Conservation (phyloP, 306 rosid genomes). For the Dryas alaskensis region DNA sequence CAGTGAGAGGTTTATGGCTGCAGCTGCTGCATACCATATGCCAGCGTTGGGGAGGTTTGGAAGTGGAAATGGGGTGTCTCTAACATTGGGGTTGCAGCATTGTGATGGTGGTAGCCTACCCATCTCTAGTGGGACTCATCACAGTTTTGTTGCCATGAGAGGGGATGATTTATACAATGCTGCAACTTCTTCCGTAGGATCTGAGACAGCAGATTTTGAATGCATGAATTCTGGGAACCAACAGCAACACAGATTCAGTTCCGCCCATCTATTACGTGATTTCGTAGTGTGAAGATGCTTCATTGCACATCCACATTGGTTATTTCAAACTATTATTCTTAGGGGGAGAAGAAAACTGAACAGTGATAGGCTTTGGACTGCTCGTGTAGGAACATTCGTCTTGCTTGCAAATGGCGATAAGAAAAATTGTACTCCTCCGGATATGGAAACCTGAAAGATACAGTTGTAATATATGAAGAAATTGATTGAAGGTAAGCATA, state of each 20-base stretch:
- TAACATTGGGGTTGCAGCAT: constrained; percentile 78
- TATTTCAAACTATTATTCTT: constrained; percentile 3
- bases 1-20: constrained; percentile 47
- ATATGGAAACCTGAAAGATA: constrained; percentile 27
- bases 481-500: constrained; percentile 37
- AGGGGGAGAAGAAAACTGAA: constrained; percentile 6
- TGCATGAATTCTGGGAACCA: constrained; percentile 47
- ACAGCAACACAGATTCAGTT: constrained; percentile 53
- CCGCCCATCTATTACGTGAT: constrained; percentile 56
- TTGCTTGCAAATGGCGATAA: constrained; percentile 34
- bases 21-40: constrained; percentile 52
- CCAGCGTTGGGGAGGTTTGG: constrained; percentile 56
- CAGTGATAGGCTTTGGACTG: not conserved
- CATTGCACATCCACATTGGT: constrained; percentile 23
- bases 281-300: constrained; percentile 49
- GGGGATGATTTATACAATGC: constrained; percentile 51
- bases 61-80: constrained; percentile 56
- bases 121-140: constrained; percentile 44
- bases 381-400: not conserved
- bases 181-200: constrained; percentile 44
- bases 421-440: constrained; percentile 26
- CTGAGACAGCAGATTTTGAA: constrained; percentile 54
- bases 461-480: constrained; percentile 43
- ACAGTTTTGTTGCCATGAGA: constrained; percentile 51
- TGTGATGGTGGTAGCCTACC: constrained; percentile 56